Evolutionary conservation across 371 early-diverging fungal genomes (phyloP).

Genomic region (Capillidium rhysosporum): DNA sequence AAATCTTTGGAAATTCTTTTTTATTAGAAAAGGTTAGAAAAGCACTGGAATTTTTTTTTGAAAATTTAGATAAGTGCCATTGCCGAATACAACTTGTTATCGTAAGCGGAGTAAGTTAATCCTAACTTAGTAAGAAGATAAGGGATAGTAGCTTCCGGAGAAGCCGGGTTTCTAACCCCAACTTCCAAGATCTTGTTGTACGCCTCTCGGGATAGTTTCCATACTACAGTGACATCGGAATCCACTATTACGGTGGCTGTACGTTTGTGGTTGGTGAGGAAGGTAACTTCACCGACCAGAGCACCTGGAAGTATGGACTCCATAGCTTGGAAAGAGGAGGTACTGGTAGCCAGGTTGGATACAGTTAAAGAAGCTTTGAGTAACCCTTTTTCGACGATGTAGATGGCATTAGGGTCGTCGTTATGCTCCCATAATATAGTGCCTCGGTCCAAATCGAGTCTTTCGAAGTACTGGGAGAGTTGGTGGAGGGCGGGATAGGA

Average conservation of each 20-base stretch:
- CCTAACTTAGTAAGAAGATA: slow-evolving; percentile 1
- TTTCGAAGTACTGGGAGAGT: slow-evolving; percentile 28
- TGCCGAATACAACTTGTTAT: slow-evolving; percentile 1
- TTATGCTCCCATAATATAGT: slow-evolving; percentile 42
- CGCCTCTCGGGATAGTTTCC: slow-evolving; percentile 30
- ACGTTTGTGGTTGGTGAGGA: slow-evolving; percentile 32
- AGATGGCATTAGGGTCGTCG: slow-evolving; percentile 34
- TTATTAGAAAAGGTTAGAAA: too few species aligned
- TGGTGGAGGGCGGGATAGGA: not conserved
- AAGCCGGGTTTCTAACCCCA: slow-evolving; percentile 5
- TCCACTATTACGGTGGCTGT: slow-evolving; percentile 39
- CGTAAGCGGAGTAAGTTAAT: slow-evolving; percentile 4
- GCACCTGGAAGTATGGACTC: slow-evolving; percentile 61
- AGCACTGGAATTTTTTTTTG: too few species aligned
- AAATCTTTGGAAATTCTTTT: too few species aligned
- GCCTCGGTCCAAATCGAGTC: slow-evolving; percentile 22
- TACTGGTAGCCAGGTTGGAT: not conserved
- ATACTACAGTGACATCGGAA: slow-evolving; percentile 28
- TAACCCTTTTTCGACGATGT: slow-evolving; percentile 58
- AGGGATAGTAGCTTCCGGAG: not conserved
- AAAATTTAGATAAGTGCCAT: slow-evolving; percentile 4
- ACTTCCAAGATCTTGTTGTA: slow-evolving; percentile 30
- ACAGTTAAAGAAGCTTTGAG: slow-evolving; percentile 30
- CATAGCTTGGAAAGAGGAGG: slow-evolving; percentile 10
- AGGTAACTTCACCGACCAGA: slow-evolving; percentile 51